Conservation (phyloP, 2,329 filamentous ascomycete genomes). For the Elsinoe fawcettii region DNA sequence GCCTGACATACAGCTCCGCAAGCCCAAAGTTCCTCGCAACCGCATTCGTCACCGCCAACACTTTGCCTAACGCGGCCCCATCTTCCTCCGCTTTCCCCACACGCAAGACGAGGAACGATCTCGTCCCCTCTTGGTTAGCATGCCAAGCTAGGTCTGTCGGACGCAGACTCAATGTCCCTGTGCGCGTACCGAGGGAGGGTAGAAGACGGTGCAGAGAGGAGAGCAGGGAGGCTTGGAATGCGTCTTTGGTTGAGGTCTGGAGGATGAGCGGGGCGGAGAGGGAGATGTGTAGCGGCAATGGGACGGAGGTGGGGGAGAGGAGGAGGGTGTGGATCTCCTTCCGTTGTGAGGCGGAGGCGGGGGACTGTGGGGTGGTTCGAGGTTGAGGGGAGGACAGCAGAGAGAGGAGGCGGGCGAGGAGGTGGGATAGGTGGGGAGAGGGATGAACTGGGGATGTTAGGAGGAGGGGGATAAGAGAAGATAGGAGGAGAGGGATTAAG, state of each 20-base stretch:
- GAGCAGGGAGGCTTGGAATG: constrained; percentile 54
- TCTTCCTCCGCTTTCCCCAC: neutral
- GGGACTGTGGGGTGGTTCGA: too few species aligned
- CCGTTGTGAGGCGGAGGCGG: neutral
- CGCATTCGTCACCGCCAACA: constrained; percentile 62
- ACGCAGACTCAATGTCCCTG: constrained; percentile 26
- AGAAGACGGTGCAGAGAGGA: constrained; percentile 33
- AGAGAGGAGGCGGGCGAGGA: constrained; percentile 34
- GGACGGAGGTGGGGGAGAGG: constrained; percentile 66
- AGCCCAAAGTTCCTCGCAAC: constrained; percentile 55
- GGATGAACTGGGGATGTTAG: constrained; percentile 47
- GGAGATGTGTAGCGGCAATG: constrained; percentile 80
- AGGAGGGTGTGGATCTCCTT: constrained; percentile 48
- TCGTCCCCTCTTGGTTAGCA: constrained; percentile 56
- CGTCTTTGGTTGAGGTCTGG: constrained; percentile 60
- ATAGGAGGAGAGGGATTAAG: neutral
- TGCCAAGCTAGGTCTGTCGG: constrained; percentile 54
- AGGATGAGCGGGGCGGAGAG: constrained; percentile 76
- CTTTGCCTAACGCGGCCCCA: constrained; percentile 33
- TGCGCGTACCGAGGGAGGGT: constrained; percentile 21
- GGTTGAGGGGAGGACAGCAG: constrained; percentile 1
- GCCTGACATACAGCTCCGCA: constrained; percentile 57
- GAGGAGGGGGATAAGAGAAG: neutral
- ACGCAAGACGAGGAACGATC: constrained; percentile 68
- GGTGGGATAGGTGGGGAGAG: constrained; percentile 37